Evolutionary conservation across 2,329 filamentous ascomycete genomes (phyloP).

Genomic region (Xylaria sp.): DNA sequence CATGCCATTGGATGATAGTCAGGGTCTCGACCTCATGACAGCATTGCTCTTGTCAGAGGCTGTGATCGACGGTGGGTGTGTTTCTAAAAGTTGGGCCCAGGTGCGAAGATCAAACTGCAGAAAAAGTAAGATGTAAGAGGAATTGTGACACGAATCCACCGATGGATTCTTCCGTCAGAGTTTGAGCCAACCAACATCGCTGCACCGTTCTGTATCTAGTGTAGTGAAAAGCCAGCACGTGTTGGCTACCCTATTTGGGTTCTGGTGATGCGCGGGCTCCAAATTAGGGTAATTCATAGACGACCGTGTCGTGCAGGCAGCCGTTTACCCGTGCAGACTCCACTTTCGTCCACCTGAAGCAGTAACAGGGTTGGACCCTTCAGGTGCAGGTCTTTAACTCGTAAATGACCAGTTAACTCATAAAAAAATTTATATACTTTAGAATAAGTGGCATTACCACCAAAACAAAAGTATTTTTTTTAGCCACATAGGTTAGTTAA

Average conservation of each 20-base stretch:
- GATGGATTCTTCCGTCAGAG: conserved; percentile 10
- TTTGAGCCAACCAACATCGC: no score
- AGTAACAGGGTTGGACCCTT: no score
- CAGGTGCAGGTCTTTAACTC: no score
- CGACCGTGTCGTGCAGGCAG: neutral
- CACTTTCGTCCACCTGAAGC: no score
- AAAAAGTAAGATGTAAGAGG: conserved; percentile 11
- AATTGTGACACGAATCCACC: no score
- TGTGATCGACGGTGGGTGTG: conserved; percentile 14
- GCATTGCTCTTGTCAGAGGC: neutral
- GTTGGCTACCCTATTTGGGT: conserved; percentile 15
- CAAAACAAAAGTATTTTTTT: no score
- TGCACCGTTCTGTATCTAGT: neutral
- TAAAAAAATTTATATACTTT: no score
- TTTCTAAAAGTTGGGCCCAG: neutral
- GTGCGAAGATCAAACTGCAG: conserved; percentile 28
- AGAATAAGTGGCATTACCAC: no score
- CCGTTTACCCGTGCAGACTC: no score
- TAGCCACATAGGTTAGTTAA: no score
- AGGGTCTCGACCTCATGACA: neutral
- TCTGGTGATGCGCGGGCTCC: neutral
- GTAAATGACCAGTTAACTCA: no score
- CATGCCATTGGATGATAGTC: no score
- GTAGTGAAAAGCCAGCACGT: conserved; percentile 4
- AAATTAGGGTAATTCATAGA: conserved; percentile 2